These are phyloP conservation scores for Canariomyces notabilis DNA, from an alignment of 2,329 filamentous ascomycete species.

Conservation along the genomic window DNA sequence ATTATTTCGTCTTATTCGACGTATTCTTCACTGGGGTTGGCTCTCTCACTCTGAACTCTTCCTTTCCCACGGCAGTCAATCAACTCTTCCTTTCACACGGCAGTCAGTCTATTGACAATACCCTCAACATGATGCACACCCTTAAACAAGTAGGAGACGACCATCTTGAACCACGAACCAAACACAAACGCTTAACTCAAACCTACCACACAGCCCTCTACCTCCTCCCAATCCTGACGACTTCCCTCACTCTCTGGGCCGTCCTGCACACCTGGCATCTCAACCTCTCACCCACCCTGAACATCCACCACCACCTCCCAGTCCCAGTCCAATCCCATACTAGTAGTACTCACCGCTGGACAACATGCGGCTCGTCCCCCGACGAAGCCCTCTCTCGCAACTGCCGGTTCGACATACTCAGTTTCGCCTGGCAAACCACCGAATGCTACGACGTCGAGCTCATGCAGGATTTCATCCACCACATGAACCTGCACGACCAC, in stretches of 20 bases:
- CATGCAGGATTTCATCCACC: conserved; percentile 15
- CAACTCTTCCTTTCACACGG: too few species aligned
- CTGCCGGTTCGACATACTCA: conserved; percentile 27
- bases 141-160: too few species aligned
- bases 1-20: too few species aligned
- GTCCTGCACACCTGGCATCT: conserved; percentile 2
- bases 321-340: neutral
- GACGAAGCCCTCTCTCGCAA: conserved; percentile 19
- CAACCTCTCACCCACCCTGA: neutral
- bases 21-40: too few species aligned
- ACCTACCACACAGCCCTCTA: neutral
- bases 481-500: too few species aligned
- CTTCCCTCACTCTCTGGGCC: conserved; percentile 1
- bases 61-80: too few species aligned
- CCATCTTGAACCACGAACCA: too few species aligned
- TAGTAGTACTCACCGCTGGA: conserved; percentile 9
- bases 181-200: conserved; percentile 2
- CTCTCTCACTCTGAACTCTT: too few species aligned
- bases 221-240: neutral
- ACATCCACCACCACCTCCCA: neutral
- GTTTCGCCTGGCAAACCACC: conserved; percentile 25
- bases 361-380: conserved; percentile 18
- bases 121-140: too few species aligned
- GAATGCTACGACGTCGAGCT: conserved; percentile 26
- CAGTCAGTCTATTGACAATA: too few species aligned